Percentiles rank a stretch among this genome's conserved stretches.
Evolutionary conservation across 768 basidiomycete species (phyloP).

Genomic region (Suillus americanus): DNA sequence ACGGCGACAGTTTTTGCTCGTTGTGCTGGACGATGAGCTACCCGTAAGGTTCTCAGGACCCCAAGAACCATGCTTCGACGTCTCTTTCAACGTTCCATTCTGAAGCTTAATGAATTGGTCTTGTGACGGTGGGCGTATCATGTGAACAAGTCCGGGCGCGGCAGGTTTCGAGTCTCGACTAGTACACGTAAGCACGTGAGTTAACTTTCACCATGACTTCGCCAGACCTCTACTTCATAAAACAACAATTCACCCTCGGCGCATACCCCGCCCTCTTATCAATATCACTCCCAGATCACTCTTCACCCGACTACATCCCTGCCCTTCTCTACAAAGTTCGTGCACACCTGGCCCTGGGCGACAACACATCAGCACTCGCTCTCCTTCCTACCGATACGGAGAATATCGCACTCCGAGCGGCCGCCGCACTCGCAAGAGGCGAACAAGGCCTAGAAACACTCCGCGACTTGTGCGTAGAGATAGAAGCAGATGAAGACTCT

Average conservation of each 20-base stretch:
- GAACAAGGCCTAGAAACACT: constrained; percentile 73
- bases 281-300: constrained; percentile 54
- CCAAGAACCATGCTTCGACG: too few species aligned
- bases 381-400: constrained; percentile 59
- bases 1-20: background rate
- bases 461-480: constrained; percentile 83
- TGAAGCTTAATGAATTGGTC: too few species aligned
- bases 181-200: too few species aligned
- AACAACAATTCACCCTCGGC: constrained; percentile 76
- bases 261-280: constrained; percentile 66
- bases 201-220: background rate
- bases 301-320: constrained; percentile 62
- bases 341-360: constrained; percentile 68
- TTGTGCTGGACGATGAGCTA: background rate
- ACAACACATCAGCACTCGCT: constrained; percentile 54
- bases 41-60: background rate
- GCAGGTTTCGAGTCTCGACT: too few species aligned
- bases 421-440: constrained; percentile 66
- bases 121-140: too few species aligned
- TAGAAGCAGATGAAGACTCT: constrained; percentile 72
- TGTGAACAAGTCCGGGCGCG: too few species aligned
- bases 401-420: constrained; percentile 68
- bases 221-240: constrained; percentile 59
- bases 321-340: constrained; percentile 78
- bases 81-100: too few species aligned